Percentiles rank a stretch among this genome's conserved stretches.
Conservation (phyloP, 225 moss, liverwort and hornwort species). For the Sphagnum tenellum region DNA sequence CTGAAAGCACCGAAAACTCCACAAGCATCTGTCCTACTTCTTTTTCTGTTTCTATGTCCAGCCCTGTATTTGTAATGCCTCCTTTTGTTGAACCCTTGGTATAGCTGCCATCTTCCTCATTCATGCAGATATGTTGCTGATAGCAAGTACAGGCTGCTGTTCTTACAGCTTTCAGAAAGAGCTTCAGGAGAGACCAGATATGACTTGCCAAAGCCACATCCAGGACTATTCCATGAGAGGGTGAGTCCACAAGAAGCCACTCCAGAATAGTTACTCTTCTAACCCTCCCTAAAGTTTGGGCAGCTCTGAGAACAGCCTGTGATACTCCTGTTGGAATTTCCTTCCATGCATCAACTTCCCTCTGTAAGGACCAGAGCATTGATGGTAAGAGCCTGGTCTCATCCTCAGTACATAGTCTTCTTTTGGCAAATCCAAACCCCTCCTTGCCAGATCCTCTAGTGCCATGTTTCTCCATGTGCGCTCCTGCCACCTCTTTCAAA, state of each 20-base stretch:
- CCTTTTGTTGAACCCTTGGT: background rate
- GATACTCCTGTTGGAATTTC: slow-evolving; percentile 49
- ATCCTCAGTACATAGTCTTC: no score
- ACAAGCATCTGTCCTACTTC: slow-evolving; percentile 2
- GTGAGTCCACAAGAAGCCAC: slow-evolving; percentile 71
- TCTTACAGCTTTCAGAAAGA: slow-evolving; percentile 45
- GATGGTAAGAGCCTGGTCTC: slow-evolving; percentile 45
- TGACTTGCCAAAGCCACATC: slow-evolving; percentile 67
- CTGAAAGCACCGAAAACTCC: slow-evolving; percentile 34
- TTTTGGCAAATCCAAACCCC: no score
- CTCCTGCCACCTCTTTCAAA: background rate
- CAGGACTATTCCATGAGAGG: slow-evolving; percentile 47
- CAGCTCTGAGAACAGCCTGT: slow-evolving; percentile 45
- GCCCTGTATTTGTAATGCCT: background rate
- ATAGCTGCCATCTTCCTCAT: background rate
- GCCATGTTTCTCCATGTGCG: no score
- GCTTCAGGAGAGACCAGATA: slow-evolving; percentile 46
- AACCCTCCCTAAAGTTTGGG: slow-evolving; percentile 29
- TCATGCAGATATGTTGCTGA: slow-evolving; percentile 2
- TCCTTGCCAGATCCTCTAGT: no score
- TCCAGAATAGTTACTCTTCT: slow-evolving; percentile 27
- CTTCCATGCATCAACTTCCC: slow-evolving; percentile 59
- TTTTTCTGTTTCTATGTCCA: background rate
- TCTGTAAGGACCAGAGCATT: slow-evolving; percentile 40
- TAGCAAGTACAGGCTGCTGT: slow-evolving; percentile 27